phyloP scores from a whole-genome alignment of 176 grass and related monocot genomes.

The Poa pratensis region DNA sequence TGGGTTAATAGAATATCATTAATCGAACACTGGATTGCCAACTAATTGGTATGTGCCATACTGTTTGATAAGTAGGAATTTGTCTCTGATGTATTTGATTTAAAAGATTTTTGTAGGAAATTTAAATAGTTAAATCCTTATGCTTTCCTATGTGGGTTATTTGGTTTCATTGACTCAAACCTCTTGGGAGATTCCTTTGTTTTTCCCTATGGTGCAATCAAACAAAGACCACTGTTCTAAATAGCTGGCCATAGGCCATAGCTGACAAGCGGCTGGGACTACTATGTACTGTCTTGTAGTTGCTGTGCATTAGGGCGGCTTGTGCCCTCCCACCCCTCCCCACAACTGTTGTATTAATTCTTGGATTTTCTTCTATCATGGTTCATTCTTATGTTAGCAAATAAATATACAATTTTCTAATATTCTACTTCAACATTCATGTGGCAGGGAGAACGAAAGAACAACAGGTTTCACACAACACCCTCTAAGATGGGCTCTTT shows the following conservation, averaged over 20 bases:
- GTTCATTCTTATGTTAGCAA: background rate
- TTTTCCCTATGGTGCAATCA: too few species aligned
- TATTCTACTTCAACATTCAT: conserved; percentile 29
- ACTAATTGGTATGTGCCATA: background rate
- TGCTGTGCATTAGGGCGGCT: background rate
- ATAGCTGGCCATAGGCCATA: background rate
- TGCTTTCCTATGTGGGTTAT: too few species aligned
- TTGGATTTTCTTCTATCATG: conserved; percentile 3
- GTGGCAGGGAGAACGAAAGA: conserved; percentile 71
- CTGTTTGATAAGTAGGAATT: background rate
- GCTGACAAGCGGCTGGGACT: background rate
- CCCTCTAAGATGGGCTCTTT: conserved; percentile 79
- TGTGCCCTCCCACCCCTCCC: background rate
- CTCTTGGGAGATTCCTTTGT: too few species aligned
- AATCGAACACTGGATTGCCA: background rate
- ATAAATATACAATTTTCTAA: background rate
- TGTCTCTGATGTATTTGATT: too few species aligned
- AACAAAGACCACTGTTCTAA: background rate
- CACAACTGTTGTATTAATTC: background rate
- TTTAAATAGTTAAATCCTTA: too few species aligned
- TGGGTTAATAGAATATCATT: conserved; percentile 2
- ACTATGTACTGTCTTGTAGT: background rate
- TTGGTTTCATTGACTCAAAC: too few species aligned
- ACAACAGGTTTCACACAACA: conserved; percentile 52
- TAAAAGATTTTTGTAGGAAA: too few species aligned